Conservation (phyloP, 306 rosid species). For the Trifolium pratense region DNA sequence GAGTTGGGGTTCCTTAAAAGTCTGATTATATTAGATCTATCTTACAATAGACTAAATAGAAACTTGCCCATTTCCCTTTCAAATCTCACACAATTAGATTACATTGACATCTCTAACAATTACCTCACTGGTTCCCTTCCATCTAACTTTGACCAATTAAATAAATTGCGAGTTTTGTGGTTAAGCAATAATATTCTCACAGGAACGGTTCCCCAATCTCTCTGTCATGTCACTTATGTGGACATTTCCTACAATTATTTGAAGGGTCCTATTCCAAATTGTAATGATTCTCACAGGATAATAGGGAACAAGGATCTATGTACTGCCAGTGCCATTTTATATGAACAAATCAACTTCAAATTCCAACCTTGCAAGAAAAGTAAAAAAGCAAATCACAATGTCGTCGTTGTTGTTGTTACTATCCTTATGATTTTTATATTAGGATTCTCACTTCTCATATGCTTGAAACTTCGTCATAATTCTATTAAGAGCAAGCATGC, state of each 20-base stretch:
- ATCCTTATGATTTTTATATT: too few species aligned
- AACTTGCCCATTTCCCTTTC: not conserved
- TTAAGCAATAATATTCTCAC: not conserved
- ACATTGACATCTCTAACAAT: not conserved
- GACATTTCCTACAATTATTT: not conserved
- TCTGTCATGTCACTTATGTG: not conserved
- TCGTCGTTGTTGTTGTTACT: not conserved
- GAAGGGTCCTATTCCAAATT: not conserved
- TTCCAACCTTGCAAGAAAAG: not conserved
- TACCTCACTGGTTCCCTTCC: not conserved
- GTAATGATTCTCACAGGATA: not conserved
- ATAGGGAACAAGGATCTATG: not conserved
- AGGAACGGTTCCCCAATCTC: not conserved
- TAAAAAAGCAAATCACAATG: not conserved
- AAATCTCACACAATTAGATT: not conserved
- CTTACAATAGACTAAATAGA: not conserved
- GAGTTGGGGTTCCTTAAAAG: too few species aligned
- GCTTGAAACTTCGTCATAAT: not conserved
- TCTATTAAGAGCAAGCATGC: not conserved
- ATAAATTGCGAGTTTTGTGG: not conserved
- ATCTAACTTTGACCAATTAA: not conserved
- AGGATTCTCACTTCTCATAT: not conserved
- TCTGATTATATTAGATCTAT: too few species aligned
- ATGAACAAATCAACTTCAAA: not conserved
- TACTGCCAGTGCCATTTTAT: not conserved